Base-by-base conservation (phyloP, 306 rosid genomes). In the Betula pendula region DNA sequence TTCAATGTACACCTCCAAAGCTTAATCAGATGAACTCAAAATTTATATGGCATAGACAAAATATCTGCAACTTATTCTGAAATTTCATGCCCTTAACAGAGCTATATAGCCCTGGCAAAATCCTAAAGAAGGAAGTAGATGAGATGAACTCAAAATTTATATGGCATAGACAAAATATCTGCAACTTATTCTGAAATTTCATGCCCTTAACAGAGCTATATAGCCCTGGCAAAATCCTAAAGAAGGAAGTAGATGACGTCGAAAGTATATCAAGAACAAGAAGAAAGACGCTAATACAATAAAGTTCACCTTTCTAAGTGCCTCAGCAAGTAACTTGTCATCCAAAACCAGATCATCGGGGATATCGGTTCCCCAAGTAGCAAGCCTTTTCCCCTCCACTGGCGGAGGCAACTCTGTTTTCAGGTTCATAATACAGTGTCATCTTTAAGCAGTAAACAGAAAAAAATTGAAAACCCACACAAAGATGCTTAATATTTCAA, bases 281-380 rank as follows among this genome's bases (percentile, higher is more conserved):
- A 63, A 11, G 13, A 17, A 16, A 63, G 22, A 2, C 0, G 10
- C 20, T 35, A 35, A 63, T 6, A 63, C 1, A 24, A n/a, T 42
- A 31, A 16, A 33, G 9, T 17, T 33, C 24, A 63, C 69, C 69
- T 63, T 63, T 63, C 17, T 63, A 33, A 63, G 69, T 2, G 69
- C 69, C 17, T 63, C 45, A 3, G 69, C 69, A 15, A 63, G 69
- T 63, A 63, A 33, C 24, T 63, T 63, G 44, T 63, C 45, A 63
- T 63, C 44, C 69, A 63, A 63, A 63, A 63, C 69, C 69, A 63
- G 31, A 42, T 63, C 69, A 63, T 63, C 69, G 0, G 69, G 69
- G 44, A 63, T 33, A 16, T 63, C 69, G 6, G 69, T 63, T 63
- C 69, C 69, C 69, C 69, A 63, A 63, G 45, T 33, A 17, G 69